phyloP scores from a whole-genome alignment of 441 rosid genomes.

The Arabidopsis hybrid region DNA sequence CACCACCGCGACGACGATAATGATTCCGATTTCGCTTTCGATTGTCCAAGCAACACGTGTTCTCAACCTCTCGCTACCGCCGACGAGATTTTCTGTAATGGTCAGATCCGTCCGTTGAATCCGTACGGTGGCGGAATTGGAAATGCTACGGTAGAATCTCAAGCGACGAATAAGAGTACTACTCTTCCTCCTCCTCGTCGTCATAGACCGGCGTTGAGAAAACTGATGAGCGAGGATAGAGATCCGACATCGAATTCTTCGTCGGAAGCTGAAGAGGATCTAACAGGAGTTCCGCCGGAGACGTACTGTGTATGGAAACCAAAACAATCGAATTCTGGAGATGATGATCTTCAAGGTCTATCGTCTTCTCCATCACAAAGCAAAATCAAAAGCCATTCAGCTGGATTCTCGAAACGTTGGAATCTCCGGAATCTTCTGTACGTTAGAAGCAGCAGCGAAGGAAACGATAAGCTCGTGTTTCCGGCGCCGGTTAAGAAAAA shows the following conservation, averaged over 20 bases:
- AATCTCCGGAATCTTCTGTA: constrained; percentile 56
- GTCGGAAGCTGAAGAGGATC: constrained; percentile 66
- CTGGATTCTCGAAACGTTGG: constrained; percentile 80
- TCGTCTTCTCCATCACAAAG: constrained; percentile 43
- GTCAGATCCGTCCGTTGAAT: constrained; percentile 73
- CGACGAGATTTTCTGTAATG: constrained; percentile 83
- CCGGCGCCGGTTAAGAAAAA: constrained; percentile 47
- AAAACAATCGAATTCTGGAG: constrained; percentile 25
- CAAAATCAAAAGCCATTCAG: constrained; percentile 72
- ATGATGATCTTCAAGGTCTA: constrained; percentile 12
- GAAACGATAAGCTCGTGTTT: constrained; percentile 54
- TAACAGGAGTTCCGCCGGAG: constrained; percentile 56
- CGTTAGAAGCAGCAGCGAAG: constrained; percentile 68
- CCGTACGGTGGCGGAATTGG: constrained; percentile 50
- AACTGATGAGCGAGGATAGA: constrained; percentile 63
- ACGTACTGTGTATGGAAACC: constrained; percentile 82
- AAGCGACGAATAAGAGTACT: constrained; percentile 12
- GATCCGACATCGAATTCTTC: constrained; percentile 49
- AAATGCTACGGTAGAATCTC: constrained; percentile 3
- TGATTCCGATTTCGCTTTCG: constrained; percentile 69
- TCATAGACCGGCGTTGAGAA: constrained; percentile 56
- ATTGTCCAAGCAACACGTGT: constrained; percentile 44
- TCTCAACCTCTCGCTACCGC: constrained; percentile 62
- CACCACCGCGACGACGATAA: constrained; percentile 11
- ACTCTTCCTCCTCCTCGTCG: constrained; percentile 20